These are phyloP conservation scores for Cladophialophora carrionii DNA, from an alignment of 2,329 filamentous ascomycete species.

Conservation along the genomic window DNA sequence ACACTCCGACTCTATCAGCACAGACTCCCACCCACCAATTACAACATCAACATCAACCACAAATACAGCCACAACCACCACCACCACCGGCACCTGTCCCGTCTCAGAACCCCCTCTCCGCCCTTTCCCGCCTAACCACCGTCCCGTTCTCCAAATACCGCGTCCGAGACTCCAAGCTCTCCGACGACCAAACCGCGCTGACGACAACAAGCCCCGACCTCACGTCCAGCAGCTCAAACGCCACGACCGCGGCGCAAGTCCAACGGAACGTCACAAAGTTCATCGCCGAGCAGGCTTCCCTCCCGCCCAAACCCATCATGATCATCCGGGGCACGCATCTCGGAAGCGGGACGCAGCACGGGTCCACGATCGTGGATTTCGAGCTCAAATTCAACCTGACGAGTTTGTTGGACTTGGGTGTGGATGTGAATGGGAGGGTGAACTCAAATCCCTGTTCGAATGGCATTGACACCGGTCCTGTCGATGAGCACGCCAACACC, in stretches of 20 bases:
- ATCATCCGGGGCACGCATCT: constrained; percentile 37
- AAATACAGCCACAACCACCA: background rate
- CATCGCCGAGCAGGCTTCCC: constrained; percentile 39
- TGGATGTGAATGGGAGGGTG: no score
- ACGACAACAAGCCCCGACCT: constrained; percentile 39
- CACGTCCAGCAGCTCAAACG: constrained; percentile 21
- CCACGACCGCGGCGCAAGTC: background rate
- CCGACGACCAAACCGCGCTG: constrained; percentile 38
- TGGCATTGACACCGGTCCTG: background rate
- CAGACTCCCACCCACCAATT: background rate
- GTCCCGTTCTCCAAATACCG: constrained; percentile 40
- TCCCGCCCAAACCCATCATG: constrained; percentile 41
- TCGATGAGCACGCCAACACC: background rate
- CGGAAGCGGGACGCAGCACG: constrained; percentile 7
- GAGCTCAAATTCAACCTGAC: constrained; percentile 40
- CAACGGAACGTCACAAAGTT: constrained; percentile 37
- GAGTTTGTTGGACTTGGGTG: constrained; percentile 35
- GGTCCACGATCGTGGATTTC: constrained; percentile 36
- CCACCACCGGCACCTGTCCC: constrained; percentile 12
- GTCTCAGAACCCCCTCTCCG: constrained; percentile 30
- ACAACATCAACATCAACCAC: background rate
- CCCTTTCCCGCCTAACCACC: constrained; percentile 33
- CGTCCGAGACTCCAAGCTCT: constrained; percentile 37
- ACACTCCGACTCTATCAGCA: background rate
- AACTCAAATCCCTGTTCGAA: no score